phyloP scores from a whole-genome alignment of 164 flowering plant genomes.

The Magnolia officinalis region DNA sequence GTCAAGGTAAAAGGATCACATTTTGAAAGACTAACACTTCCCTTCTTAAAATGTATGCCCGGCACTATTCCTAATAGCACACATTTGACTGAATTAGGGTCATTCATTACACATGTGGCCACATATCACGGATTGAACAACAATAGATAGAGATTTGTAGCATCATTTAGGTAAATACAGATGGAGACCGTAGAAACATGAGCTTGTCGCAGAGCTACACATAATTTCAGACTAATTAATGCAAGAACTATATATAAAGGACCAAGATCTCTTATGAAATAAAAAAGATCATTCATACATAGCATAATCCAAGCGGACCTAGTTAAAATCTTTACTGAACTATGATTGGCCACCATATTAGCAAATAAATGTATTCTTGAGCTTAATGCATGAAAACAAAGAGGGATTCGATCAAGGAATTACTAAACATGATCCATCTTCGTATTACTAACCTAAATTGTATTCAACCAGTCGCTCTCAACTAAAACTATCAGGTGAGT shows the following conservation, averaged over 20 bases:
- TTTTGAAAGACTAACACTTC: too few relatives aligned
- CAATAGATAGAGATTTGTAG: too few relatives aligned
- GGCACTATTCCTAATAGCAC: too few relatives aligned
- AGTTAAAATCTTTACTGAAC: neutral
- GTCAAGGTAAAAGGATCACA: too few relatives aligned
- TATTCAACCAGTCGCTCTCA: too few relatives aligned
- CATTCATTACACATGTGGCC: too few relatives aligned
- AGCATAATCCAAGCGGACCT: conserved; percentile 4
- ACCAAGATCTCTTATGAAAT: neutral
- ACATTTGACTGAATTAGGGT: too few relatives aligned
- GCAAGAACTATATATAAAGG: neutral
- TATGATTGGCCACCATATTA: conserved; percentile 3
- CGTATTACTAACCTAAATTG: too few relatives aligned
- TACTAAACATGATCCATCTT: too few relatives aligned
- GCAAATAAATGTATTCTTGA: neutral
- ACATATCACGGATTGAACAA: too few relatives aligned
- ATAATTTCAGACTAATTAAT: neutral
- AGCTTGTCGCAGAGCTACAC: neutral
- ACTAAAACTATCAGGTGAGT: too few relatives aligned
- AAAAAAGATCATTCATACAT: conserved; percentile 2
- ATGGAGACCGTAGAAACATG: neutral
- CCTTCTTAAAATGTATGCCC: too few relatives aligned
- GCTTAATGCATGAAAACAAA: neutral
- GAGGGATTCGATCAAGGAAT: neutral
- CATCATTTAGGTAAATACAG: neutral